Evolutionary conservation across 1,284 basidiomycete species (phyloP), one percentile per base, ranked within the genome.

Genomic region (Ceratobasidium sp.): DNA sequence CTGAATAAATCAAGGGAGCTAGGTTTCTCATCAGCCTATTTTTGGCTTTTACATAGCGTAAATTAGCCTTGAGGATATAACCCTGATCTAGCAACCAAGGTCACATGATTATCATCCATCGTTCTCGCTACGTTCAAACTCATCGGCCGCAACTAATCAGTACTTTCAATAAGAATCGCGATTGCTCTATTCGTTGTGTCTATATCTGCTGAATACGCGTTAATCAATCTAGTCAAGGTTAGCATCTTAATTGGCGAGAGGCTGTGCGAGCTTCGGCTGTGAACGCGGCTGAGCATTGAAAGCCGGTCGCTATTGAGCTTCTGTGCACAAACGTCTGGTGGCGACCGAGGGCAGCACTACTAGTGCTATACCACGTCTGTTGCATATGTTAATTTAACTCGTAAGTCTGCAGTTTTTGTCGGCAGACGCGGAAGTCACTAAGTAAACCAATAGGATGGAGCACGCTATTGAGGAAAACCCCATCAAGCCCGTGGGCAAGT

Each of bases 401-500:
- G 61, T 63, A 16, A 63, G 61, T 43, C 21, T 13, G 21, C 26
- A 49, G 5, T 30, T 26, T 63, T 6, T 5, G 11, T 14, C 44
- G 23, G 7, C 28, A 18, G 30, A 47, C 8, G 7, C 26, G 14
- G 18, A 5, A 46, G n/a, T 63, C 32, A 30, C 63, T 54, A 52
- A 66, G n/a, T 23, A 50, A 21, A 21, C 47, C 30, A 3, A 38
- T n/a, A 49, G 46, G 9, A 69, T 69, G 66, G 66, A 69, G 16
- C n/a, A 50, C 28, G 35, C 35, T 35, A 57, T 69, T 9, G 66
- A 69, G 28, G 66, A 57, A 35, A 57, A 57, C 38, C 57, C 66
- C 8, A 69, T 69, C 66, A 69, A 69, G 21, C 66, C 66, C n/a
- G 66, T 69, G 9, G 57, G 57, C 52, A 69, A 69, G 52, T 23